Base-by-base conservation (phyloP, 495 filamentous ascomycete species). In the Lineolata rhizophorae region DNA sequence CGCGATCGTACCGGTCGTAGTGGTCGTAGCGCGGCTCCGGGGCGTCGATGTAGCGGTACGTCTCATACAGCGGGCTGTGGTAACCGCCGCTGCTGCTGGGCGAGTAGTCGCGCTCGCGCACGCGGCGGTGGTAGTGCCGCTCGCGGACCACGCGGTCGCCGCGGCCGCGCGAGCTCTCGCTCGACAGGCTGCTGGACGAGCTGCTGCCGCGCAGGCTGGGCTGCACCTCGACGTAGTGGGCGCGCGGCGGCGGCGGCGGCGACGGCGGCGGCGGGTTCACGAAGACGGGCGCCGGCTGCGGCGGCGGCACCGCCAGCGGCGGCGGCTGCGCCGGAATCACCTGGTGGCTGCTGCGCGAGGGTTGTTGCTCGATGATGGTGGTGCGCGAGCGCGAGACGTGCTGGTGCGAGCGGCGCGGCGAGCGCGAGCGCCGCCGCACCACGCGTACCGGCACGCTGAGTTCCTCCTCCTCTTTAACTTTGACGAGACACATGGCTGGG, bases 401-500 rank as follows among this genome's bases (percentile, higher is more conserved):
- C 16, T 5, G 36, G 33, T 31, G 21, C 31, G 20, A 39, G 45
- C 18, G 31, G 43, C 8, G 37, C 32, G 16, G 25, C 6, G 31
- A 32, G 20, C 38, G 41, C n/a, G 32, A 29, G 20, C 24, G 38
- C 35, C 16, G 35, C 29, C 28, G 37, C n/a, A n/a, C n/a, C 30
- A 16, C 30, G 20, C 46, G 37, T 27, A 40, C 36, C 0, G 44
- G 43, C 20, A 48, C 34, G 36, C 47, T 41, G 16, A 49, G 43
- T 34, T 52, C 49, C 20, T 55, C 52, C 21, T 53, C 19, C 8
- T 14, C 37, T 27, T 38, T 37, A 20, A 52, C 44, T 31, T 48
- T 51, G 39, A 55, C 19, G 18, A 55, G 46, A 40, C 52, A 55
- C 52, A 55, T 55, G 20, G 40, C 30, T 6, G 28, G 18, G 32